Evolutionary conservation across 2,329 filamentous ascomycete species (phyloP), one percentile per base, ranked within the genome.

Genomic region (Didymellaceae sp.): DNA sequence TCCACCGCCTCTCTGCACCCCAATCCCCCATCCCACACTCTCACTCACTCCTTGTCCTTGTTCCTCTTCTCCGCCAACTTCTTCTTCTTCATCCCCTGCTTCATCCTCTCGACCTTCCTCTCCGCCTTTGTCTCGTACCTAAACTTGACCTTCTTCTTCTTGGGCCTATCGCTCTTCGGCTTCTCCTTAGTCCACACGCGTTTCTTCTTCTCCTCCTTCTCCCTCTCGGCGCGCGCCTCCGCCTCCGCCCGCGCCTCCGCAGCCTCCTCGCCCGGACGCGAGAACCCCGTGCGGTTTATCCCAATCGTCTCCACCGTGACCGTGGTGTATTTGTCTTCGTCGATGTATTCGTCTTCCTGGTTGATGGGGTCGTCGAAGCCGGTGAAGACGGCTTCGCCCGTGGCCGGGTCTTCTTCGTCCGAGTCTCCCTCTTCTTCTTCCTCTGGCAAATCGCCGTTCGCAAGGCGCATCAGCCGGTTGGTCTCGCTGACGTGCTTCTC

Each of bases 321-420:
- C 1, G 91, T 96, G 0, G 94, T 97, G 72, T 91, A 97, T 69
- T 89, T 89, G 73, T 97, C 93, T 72, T 97, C 94, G 72, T 99
- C 94, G 59, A 97, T 84, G 75, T 97, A 99, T 73, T 97, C 91
- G 61, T 93, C 91, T 71, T 96, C 89, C 61, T 90, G 86, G 68
- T 95, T 86, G 17, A 85, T 80, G 39, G 50, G 71, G 59, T 88
- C 86, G 28, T 54, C 50, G 41, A 62, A 61, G n/a, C 61, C 55
- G n/a, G 38, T 49, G 43, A 61, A 55, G 1, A 78, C 71, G 5
- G 72, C 61, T 38, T 73, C 74, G 9, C 52, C 35, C 46, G 65
- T 14, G 6, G 42, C 52, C 14, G 71, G 64, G 60, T 76, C 73
- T 16, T 66, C 72, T 9, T 74, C 73, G 14, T 72, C 72, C 13